phyloP scores from a whole-genome alignment of 169 alveolate genomes.

The Plasmodium knowlesi region DNA sequence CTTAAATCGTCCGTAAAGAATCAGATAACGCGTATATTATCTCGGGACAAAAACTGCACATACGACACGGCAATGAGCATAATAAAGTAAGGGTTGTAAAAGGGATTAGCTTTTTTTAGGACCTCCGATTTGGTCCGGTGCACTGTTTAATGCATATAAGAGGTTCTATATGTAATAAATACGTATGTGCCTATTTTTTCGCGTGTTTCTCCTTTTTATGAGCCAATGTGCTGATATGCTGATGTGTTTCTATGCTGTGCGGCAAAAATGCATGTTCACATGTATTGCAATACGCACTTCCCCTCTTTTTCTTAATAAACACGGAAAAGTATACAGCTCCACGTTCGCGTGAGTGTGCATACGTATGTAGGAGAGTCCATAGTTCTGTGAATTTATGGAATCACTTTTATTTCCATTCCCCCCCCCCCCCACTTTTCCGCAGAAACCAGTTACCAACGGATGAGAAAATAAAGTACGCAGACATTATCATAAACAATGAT shows the following conservation, averaged over 20 bases:
- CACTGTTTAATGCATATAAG: not conserved
- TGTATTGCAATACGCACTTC: not conserved
- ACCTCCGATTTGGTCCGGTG: not conserved
- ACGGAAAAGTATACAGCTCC: not conserved
- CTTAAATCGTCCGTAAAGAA: conserved; percentile 78
- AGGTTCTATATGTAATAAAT: not conserved
- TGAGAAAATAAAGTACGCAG: conserved; percentile 71
- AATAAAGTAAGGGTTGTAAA: conserved; percentile 75
- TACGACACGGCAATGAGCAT: conserved; percentile 80
- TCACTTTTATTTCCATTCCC: not conserved
- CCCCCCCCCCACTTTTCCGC: not conserved
- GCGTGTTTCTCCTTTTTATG: not conserved
- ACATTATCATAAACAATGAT: conserved; percentile 74
- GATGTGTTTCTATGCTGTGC: not conserved
- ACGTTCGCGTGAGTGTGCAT: not conserved
- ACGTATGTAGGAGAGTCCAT: not conserved
- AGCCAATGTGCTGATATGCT: not conserved
- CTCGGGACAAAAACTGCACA: conserved; percentile 79
- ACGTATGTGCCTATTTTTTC: not conserved
- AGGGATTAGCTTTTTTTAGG: not conserved
- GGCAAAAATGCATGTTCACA: not conserved
- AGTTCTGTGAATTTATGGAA: not conserved
- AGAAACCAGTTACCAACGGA: conserved; percentile 75
- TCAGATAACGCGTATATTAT: conserved; percentile 78
- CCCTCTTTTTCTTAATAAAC: not conserved